These are phyloP conservation scores for Nakaseomyces bracarensis DNA, from an alignment of 1,139 yeast species.

Conservation along the genomic window DNA sequence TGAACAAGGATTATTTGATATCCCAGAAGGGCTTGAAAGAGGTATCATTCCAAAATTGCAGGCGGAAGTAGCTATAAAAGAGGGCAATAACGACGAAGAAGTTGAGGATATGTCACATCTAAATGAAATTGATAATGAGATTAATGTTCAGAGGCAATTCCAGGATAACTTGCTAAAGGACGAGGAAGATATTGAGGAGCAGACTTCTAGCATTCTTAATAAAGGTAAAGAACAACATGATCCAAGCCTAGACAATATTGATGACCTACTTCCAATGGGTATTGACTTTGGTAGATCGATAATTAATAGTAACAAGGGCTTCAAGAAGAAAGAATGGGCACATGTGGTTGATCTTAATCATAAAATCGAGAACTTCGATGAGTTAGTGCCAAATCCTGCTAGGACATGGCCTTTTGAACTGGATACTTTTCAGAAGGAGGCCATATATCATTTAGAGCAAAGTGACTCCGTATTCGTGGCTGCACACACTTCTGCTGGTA, in stretches of 20 bases:
- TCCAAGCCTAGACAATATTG: slow-evolving; percentile 42
- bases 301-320: slow-evolving; percentile 31
- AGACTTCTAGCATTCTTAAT: slow-evolving; percentile 5
- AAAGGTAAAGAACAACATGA: slow-evolving; percentile 7
- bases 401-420: slow-evolving; percentile 87
- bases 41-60: slow-evolving; percentile 44
- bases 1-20: slow-evolving; percentile 64
- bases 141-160: slow-evolving; percentile 26
- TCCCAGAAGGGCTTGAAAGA: slow-evolving; percentile 74
- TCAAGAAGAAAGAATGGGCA: slow-evolving; percentile 71
- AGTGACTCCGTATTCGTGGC: slow-evolving; percentile 98
- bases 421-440: slow-evolving; percentile 94
- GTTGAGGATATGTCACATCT: slow-evolving; percentile 20
- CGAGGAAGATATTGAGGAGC: slow-evolving; percentile 20
- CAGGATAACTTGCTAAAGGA: slow-evolving; percentile 24
- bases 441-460: slow-evolving; percentile 90
- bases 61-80: slow-evolving; percentile 8
- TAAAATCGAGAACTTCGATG: slow-evolving; percentile 71
- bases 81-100: slow-evolving; percentile 14
- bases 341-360: slow-evolving; percentile 87
- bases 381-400: slow-evolving; percentile 88
- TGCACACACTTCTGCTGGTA: slow-evolving; percentile 94
- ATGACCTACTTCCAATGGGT: slow-evolving; percentile 68
- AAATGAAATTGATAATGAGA: slow-evolving; percentile 28
- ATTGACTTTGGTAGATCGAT: slow-evolving; percentile 40